Percentiles rank a stretch among this genome's conserved stretches.
phyloP scores from a whole-genome alignment of 2,329 filamentous ascomycete genomes.

The Sphaceloma murrayae region DNA sequence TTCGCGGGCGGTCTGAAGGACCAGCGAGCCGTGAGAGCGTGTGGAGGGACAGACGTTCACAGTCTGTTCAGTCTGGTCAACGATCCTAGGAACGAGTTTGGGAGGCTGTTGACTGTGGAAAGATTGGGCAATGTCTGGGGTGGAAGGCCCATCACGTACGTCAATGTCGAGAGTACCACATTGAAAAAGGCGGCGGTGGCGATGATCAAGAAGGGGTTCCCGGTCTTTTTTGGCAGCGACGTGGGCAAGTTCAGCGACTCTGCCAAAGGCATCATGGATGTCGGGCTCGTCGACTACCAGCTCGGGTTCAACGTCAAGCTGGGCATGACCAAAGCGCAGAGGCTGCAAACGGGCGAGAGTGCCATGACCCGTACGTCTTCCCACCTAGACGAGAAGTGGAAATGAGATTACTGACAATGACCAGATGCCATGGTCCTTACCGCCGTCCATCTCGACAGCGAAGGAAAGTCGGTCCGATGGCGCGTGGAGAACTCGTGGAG shows the following conservation, averaged over 20 bases:
- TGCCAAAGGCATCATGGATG: conserved; percentile 66
- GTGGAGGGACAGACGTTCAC: conserved; percentile 51
- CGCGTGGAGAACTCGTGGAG: conserved; percentile 84
- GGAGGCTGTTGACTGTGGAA: conserved; percentile 63
- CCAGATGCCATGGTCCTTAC: conserved; percentile 76
- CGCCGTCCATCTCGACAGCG: conserved; percentile 64
- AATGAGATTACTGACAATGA: not conserved
- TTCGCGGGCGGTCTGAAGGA: conserved; percentile 63
- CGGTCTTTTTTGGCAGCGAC: conserved; percentile 82
- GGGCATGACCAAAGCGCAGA: conserved; percentile 64
- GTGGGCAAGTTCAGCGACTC: conserved; percentile 73
- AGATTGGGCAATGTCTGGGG: conserved; percentile 74
- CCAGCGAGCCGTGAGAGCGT: conserved; percentile 47
- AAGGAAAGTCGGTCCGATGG: conserved; percentile 63
- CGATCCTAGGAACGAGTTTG: conserved; percentile 69
- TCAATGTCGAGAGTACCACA: conserved; percentile 66
- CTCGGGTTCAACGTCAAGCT: conserved; percentile 72
- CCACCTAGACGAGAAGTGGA: not conserved
- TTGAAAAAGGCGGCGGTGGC: conserved; percentile 65
- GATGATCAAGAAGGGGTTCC: conserved; percentile 68
- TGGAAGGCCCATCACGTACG: conserved; percentile 64
- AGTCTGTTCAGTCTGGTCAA: conserved; percentile 73
- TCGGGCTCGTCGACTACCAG: conserved; percentile 65
- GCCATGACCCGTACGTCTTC: conserved; percentile 57
- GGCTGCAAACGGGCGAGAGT: conserved; percentile 63